Evolutionary conservation across 441 rosid genomes (phyloP), one percentile per base, ranked within the genome.

Genomic region (Pelargonium australe): DNA sequence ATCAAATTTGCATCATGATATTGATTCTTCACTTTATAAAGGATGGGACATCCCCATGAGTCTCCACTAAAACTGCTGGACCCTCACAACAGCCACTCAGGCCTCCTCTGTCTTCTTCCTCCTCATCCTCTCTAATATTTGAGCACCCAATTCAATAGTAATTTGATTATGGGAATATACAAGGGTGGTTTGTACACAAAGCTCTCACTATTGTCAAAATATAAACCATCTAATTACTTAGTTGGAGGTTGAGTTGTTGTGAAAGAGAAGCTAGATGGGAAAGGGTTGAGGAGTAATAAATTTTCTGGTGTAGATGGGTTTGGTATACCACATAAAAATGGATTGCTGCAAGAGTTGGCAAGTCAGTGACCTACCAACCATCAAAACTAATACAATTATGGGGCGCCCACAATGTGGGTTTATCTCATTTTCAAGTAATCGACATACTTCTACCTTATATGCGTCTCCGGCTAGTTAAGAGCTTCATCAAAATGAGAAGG

Each of bases 11-110:
- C 60, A 67, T 69, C 72, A 81, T 77, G 75, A 70, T 64, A 79
- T 71, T 53, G 79, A 79, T 78, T 79, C 82, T 61, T 40, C 47
- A 14, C 70, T 72, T 74, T 78, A 70, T 65, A 12, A 65, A 45
- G 68, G 85, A 80, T 81, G 85, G 76, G 85, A 84, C 86, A 72
- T 41, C 80, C 81, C 74, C 78, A 67, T 70, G 77, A 78, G 74
- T 67, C 75, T 69, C 83, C 92, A 81, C 87, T 74, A 63, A 57
- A 2, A 64, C 11, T 44, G 73, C 63, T 74, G 89, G 86, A 72
- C 72, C 84, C 82, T 80, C 74, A 12, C 73, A 20, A 40, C n/a
- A 28, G 67, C 76, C 83, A 71, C 76, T 69, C 8, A n/a, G 45
- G 19, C 71, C 61, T 76, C 66, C 49, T 66, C 70, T 78, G 76